phyloP scores from a whole-genome alignment of 1,139 yeast genomes.

The Kodamaea arcana region DNA sequence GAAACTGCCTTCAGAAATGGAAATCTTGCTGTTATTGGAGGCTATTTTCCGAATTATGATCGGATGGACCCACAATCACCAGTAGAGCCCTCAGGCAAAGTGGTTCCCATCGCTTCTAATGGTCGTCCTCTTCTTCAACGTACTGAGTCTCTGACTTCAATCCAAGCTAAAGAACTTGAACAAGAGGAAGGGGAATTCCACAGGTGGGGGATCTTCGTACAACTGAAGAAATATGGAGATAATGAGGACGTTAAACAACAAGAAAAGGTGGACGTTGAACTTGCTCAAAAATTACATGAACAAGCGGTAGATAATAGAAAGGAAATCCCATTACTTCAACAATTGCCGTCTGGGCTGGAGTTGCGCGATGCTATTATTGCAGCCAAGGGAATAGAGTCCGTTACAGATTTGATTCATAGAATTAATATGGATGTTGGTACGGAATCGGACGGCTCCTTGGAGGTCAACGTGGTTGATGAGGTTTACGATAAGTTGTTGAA shows the following conservation, averaged over 20 bases:
- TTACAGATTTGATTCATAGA: conserved; percentile 64
- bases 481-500: conserved; percentile 68
- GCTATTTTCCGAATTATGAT: conserved; percentile 1
- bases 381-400: conserved; percentile 74
- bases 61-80: conserved; percentile 31
- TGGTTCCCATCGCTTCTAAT: conserved; percentile 55
- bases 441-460: conserved; percentile 44
- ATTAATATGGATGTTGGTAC: conserved; percentile 54
- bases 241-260: conserved; percentile 1
- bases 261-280: neutral
- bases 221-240: conserved; percentile 34
- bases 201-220: conserved; percentile 73
- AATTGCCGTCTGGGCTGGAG: conserved; percentile 71
- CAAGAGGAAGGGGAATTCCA: conserved; percentile 91
- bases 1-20: conserved; percentile 17
- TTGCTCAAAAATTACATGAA: conserved; percentile 12
- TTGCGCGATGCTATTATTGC: conserved; percentile 71
- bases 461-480: conserved; percentile 47
- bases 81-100: conserved; percentile 49
- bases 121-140: conserved; percentile 69
- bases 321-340: conserved; percentile 33
- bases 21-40: conserved; percentile 19
- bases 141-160: conserved; percentile 60
- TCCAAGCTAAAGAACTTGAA: conserved; percentile 71
- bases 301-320: conserved; percentile 9